Base-by-base conservation (phyloP, 2,329 filamentous ascomycete genomes). In the Cytospora paraplurivora region DNA sequence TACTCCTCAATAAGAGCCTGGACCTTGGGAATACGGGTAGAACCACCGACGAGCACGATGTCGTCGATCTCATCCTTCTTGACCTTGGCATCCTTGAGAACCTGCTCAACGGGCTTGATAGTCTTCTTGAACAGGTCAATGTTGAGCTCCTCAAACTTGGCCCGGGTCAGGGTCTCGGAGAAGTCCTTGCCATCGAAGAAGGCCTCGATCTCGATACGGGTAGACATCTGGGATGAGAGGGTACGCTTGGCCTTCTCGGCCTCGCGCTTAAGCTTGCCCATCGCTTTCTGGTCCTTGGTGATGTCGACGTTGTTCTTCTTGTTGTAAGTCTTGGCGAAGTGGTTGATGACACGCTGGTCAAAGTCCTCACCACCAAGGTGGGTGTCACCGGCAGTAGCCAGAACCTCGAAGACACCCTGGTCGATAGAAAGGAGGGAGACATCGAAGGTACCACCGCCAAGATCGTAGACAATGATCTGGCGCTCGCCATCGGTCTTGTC, bases 121-220 rank as follows among this genome's bases (percentile, higher is more conserved):
- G 95, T 98, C 87, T 95, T 96, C 89, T 97, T 97, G 90, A 98
- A 98, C 67, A 98, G 89, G 74, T 98, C 94, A 72, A 93, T 93
- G 90, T 98, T 98, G 73, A 98, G 87, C 82, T 98, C 94, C 83
- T 99, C 95, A 74, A 99, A 98, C 87, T 98, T 98, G 85, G 95
- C 95, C 72, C 94, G 92, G 78, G 94, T 97, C 59, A 99, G 87
- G 68, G 93, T 97, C 88, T 98, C 94, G 56, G 93, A 97, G 85
- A 98, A 97, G 79, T 98, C 95, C 71, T 96, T 89, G 83, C 95
- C 95, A 72, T 96, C 88, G 82, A 92, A 90, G 90, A 99, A 96
- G 71, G 92, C 89, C 80, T 99, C 95, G 69, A 99, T 97, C 82
- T 98, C 95, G 71, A 97, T 93, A 72, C 92, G 91, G 70, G 92